Evolutionary conservation across 2,329 filamentous ascomycete species (phyloP), one percentile per base, ranked within the genome.

Genomic region (Canariomyces notabilis): DNA sequence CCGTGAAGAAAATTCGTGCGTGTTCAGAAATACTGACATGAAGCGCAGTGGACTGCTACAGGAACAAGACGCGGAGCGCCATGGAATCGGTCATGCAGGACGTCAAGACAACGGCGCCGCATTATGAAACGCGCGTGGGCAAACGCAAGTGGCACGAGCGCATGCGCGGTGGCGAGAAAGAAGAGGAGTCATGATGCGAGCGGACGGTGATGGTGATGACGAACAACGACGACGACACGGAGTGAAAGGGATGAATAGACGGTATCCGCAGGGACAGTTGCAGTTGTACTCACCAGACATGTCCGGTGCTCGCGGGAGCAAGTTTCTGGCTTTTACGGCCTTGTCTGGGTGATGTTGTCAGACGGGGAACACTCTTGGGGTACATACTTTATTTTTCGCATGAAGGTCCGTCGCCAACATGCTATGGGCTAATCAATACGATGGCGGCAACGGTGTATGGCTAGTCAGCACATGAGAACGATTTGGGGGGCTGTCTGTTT

Each of bases 41-140:
- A 47, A 14, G 19, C 37, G 46, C 57, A 94, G 89, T 97, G 67
- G 91, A 97, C 66, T 89, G 87, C 51, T 96, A 96, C 66, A 85
- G 91, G 57, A 91, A 89, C 64, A 95, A 95, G 74, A 93, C 90
- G 65, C 82, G 86, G 54, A 83, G 79, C 56, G 86, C 85, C 45
- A 90, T 95, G 70, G 79, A 94, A 59, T 81, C 79, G 18, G 79
- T 82, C 35, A 86, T 87, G 59, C 83, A 89, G 61, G 88, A 94
- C 51, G 77, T 88, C 36, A 74, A 78, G 46, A 75, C 77, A 16
- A 80, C 87, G 20, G 86, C 87, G 19, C 83, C 88, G 44, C 89
- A 96, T 67, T 94, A 90, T 61, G 89, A 96, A 69, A 93, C 87
- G 3, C 82, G 91, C 35, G 79, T 84, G 16, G 91, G 91, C 47